Evolutionary conservation across 768 basidiomycete species (phyloP), one percentile per base, ranked within the genome.

Genomic region (Mycena venus): DNA sequence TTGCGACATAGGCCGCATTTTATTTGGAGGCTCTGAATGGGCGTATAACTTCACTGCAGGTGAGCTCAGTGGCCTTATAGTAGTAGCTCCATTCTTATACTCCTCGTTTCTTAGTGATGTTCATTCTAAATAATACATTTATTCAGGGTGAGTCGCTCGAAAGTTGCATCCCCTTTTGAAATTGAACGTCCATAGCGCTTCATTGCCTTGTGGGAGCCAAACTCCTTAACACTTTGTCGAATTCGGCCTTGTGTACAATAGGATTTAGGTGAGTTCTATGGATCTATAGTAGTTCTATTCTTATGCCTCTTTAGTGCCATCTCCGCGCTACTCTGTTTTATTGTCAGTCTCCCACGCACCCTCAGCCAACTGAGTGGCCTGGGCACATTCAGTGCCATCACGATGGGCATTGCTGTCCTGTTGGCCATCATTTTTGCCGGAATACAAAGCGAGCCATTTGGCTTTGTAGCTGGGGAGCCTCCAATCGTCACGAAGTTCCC

Each of bases 111-210:
- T n/a, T n/a, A n/a, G 80, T 89, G 34, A 88, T 91, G 82, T 87
- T 91, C 78, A 80, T 90, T 58, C 79, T 89, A 53, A 91, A 91
- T 81, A 91, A 90, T 78, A 88, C 87, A 21, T 89, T 89, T 81
- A 89, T 88, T 47, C 87, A 88, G 84, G 89, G 88, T 82, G 11
- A 12, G 36, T 23, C 7, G 3, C 12, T 14, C 44, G 2, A 8
- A 21, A 47, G 19, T 15, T 19, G 15, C 44, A 1, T 47, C n/a
- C n/a, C n/a, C n/a, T n/a, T n/a, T n/a, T n/a, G n/a, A n/a, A n/a
- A n/a, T n/a, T n/a, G n/a, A n/a, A n/a, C n/a, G 10, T 23, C 2
- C 23, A 3, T 15, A 72, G 71, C 29, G 12, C 81, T 88, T 23
- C 87, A 88, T 68, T 85, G 86, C 71, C 81, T 89, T 11, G 86